Evolutionary conservation across 768 basidiomycete genomes (phyloP), one percentile per base, ranked within the genome.

Genomic region (Kwoniella sp.): DNA sequence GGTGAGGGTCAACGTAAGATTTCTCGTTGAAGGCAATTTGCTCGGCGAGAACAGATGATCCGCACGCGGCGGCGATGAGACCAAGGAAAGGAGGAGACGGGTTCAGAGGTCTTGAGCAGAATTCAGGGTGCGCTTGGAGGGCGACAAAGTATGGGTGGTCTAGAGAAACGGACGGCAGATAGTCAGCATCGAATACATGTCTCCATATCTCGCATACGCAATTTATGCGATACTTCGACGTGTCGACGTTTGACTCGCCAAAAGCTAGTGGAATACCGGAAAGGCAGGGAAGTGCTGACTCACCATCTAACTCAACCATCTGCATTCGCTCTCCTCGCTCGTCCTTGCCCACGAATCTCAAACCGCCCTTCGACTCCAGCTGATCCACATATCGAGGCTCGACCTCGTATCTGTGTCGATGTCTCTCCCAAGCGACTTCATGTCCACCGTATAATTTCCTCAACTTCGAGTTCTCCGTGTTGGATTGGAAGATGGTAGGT

Each of bases 301-400:
- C 67, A 92, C 91, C 86, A 68, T 82, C 84, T 47, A 97, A 82
- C 81, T 99, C 96, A 63, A 94, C 83, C 60, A 93, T 86, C 82
- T 99, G 96, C 96, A 99, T 99, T 57, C 96, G 84, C 83, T 97
- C 92, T 15, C 94, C 92, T 71, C 88, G 87, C 82, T 96, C 95
- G 80, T 98, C 95, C 82, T 90, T 92, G 7, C 96, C 96, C 24
- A 86, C 83, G 75, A 90, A 90, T 1, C 84, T 78, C 78, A 97
- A 84, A 30, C 68, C 66, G 36, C 92, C 94, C 55, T 87, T 88
- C 46, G 82, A 76, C 69, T 86, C 84, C 37, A 98, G 82, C 65
- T 82, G 81, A 47, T 88, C 83, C 22, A 98, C 90, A 70, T 90
- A 90, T 59, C 84, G 83, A 6, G 96, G 96, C 82, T 95, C 95